Conservation (phyloP, 805 yeast species). For the Barnettozyma populi region DNA sequence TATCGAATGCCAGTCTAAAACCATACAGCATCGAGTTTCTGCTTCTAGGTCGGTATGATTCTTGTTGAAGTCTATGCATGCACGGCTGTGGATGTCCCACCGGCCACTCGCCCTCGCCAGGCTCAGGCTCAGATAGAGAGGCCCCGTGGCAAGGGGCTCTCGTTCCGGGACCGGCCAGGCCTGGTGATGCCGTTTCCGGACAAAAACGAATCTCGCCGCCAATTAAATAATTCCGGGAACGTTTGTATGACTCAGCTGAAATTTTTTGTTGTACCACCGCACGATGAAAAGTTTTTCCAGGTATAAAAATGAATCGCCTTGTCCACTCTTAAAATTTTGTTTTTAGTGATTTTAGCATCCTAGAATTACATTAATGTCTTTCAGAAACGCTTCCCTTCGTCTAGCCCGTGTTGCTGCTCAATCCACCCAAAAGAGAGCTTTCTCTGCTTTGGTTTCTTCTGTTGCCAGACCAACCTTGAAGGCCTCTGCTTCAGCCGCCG, state of each 20-base stretch:
- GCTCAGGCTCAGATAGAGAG: too few relatives aligned
- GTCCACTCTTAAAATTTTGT: not conserved
- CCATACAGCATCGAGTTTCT: too few relatives aligned
- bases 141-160: too few relatives aligned
- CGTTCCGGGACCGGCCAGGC: not conserved
- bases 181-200: not conserved
- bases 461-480: slow-evolving; percentile 58
- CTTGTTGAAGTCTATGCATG: too few relatives aligned
- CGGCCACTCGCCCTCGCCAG: not conserved
- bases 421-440: slow-evolving; percentile 49
- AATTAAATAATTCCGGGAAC: not conserved
- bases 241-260: not conserved
- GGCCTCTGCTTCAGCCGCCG: slow-evolving; percentile 39
- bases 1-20: too few relatives aligned
- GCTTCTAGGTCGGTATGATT: too few relatives aligned
- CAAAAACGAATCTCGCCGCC: not conserved
- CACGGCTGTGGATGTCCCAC: not conserved
- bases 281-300: not conserved
- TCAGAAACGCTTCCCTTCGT: slow-evolving; percentile 44
- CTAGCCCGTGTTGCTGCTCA: slow-evolving; percentile 43
- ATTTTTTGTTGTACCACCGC: not conserved
- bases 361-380: slow-evolving; percentile 24
- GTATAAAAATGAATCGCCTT: not conserved
- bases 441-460: slow-evolving; percentile 42
- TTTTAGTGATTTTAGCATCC: not conserved